Evolutionary conservation across 805 yeast species (phyloP), one percentile per base, ranked within the genome.

Genomic region (Schwanniomyces yamadae): DNA sequence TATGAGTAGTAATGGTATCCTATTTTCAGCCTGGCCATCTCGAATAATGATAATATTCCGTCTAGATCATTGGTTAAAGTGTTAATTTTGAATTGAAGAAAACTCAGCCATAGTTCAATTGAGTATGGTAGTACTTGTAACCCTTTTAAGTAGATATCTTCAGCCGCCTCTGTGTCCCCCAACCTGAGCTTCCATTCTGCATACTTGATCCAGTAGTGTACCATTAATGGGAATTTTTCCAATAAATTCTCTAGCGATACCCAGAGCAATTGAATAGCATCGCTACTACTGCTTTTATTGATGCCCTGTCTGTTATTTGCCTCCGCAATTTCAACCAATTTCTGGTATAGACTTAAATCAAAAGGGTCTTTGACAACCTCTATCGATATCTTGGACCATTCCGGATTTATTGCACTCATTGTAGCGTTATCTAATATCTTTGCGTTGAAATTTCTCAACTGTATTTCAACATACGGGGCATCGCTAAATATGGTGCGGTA

Each of bases 181-280:
- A 75, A 49, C 21, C 54, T 57, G 44, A 66, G 73, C 44, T 70
- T 72, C 66, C 71, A 59, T 3, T 55, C 48, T 0, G 83, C 82
- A 50, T 60, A 77, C 24, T 70, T 62, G n/a, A 75, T 56, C 85
- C 85, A 80, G 46, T 76, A 76, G 29, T 73, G 74, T 42, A 71
- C 77, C 20, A 72, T 54, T 4, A 59, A 51, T 0, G 86, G 85
- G 45, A 57, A 79, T 31, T 66, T 63, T 1, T 53, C 52, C 11
- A 80, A 57, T 10, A 78, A 50, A 25, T 69, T 63, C 28, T 61
- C 62, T 44, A 69, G 76, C 2, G 74, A 51, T 3, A 56, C 40
- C 28, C 71, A 48, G 23, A 78, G 49, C 7, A 64, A 39, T 14
- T 59, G 50, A 6, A 67, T 42, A 28, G 63, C 57, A 6, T 45